Base-by-base conservation (phyloP, 2,329 filamentous ascomycete genomes). In the Coniochaeta sp. region DNA sequence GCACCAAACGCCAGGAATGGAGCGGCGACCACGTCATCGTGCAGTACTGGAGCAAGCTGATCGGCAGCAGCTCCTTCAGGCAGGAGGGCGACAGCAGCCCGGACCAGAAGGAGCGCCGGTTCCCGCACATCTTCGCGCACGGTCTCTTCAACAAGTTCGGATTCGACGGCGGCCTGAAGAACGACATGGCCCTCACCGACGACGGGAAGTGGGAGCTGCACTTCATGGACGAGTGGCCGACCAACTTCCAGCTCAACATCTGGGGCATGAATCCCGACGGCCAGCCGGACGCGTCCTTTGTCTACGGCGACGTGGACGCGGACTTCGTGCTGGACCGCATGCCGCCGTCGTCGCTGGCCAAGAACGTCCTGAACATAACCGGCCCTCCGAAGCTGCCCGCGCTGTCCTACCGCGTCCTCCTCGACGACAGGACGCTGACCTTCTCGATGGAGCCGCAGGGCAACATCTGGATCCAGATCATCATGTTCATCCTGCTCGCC, bases 231-330 rank as follows among this genome's bases (percentile, higher is more conserved):
- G 86, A 89, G 67, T 89, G 84, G 80, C 86, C 86, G 6, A 79
- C 81, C 2, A 73, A 80, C 55, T 80, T 84, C 60, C 85, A 88
- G 66, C 72, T 88, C 61, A 89, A 88, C 64, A 77, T 86, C 5
- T 89, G 86, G 86, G 86, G 86, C 58, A 84, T 88, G 68, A 85
- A 88, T 65, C 79, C 81, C 0, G 80, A 87, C 69, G 84, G 84
- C 22, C 73, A 81, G 64, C 85, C 86, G 0, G 86, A 89, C 69
- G 77, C 84, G 62, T 80, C 79, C 8, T 79, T 76, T 59, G 79
- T 86, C 2, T 82, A 79, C 62, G 86, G 86, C 24, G 86, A 89
- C 67, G 78, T 86, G 16, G 82, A 88, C 65, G 75, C 75, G 28
- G 85, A 88, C 67, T 77, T 76, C 2, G 75, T 88, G 6, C 72